Conservation (phyloP, 2,329 filamentous ascomycete genomes). For the Stagonosporopsis rhizophila region DNA sequence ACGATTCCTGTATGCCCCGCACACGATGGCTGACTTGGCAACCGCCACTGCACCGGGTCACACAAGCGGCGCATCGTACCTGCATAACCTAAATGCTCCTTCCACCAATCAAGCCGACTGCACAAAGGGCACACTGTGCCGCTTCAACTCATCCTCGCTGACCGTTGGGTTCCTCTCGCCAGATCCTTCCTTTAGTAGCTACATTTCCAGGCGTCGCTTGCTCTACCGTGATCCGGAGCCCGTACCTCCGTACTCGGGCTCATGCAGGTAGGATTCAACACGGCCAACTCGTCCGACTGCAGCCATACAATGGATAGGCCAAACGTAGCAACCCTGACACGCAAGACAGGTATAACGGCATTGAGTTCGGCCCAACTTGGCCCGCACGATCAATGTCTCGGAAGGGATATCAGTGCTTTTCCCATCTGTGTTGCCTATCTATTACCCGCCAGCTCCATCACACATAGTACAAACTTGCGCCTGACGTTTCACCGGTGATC, state of each 20-base stretch:
- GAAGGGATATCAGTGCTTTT: conserved; percentile 2
- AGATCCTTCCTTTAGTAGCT: neutral
- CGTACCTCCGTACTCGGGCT: neutral
- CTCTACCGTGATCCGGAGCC: neutral
- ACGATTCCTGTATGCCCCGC: neutral
- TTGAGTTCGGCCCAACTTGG: neutral
- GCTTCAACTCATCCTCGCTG: neutral
- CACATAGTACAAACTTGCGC: neutral
- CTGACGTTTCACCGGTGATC: conserved; percentile 1
- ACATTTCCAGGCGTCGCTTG: neutral
- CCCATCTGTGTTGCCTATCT: neutral
- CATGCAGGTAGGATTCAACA: neutral
- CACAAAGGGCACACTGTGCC: neutral
- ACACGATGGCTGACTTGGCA: conserved; percentile 5
- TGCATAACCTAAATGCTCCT: neutral
- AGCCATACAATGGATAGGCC: neutral
- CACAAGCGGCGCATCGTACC: neutral
- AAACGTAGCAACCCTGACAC: neutral
- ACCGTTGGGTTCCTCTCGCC: neutral
- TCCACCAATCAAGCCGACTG: neutral
- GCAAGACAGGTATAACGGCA: neutral
- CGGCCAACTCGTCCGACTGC: neutral
- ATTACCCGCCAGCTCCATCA: neutral
- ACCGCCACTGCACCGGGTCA: neutral
- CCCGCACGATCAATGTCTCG: neutral